Conservation (phyloP, 441 rosid genomes). For the Populus hybrid region DNA sequence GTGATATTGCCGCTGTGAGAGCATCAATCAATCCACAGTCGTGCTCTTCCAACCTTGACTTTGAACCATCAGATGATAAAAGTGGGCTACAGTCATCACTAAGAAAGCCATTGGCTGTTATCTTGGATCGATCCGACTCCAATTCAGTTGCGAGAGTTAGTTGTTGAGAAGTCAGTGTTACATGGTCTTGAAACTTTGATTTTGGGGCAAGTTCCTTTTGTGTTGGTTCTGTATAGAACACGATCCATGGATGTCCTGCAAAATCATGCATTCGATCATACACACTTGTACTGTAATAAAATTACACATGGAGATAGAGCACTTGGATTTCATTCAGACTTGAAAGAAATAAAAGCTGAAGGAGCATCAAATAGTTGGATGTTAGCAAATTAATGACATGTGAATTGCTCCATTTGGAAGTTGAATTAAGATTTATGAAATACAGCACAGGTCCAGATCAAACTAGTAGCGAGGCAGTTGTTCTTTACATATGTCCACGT, state of each 20-base stretch:
- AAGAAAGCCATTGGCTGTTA: background rate
- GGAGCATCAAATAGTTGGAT: background rate
- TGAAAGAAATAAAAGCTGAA: background rate
- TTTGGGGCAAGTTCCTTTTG: background rate
- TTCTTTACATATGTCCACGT: background rate
- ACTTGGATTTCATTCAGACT: background rate
- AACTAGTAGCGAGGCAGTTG: background rate
- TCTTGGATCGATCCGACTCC: background rate
- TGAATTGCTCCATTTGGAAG: background rate
- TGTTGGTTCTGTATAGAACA: slow-evolving; percentile 16
- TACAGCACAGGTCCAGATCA: background rate
- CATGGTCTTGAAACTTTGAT: slow-evolving; percentile 5
- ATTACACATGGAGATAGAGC: background rate
- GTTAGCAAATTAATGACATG: background rate
- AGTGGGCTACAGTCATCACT: background rate
- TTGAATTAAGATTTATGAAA: background rate
- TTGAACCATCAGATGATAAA: slow-evolving; percentile 6
- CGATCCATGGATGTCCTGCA: slow-evolving; percentile 24
- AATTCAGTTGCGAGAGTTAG: background rate
- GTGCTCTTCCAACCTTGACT: slow-evolving; percentile 6
- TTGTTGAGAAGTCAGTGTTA: background rate
- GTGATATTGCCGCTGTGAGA: slow-evolving; percentile 18
- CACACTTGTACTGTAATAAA: background rate
- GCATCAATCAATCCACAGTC: slow-evolving; percentile 13
- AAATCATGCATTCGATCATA: background rate